Percentiles rank a stretch among this genome's conserved stretches.
Evolutionary conservation across 2,329 filamentous ascomycete genomes (phyloP).

Genomic region (Macrophomina tecta): DNA sequence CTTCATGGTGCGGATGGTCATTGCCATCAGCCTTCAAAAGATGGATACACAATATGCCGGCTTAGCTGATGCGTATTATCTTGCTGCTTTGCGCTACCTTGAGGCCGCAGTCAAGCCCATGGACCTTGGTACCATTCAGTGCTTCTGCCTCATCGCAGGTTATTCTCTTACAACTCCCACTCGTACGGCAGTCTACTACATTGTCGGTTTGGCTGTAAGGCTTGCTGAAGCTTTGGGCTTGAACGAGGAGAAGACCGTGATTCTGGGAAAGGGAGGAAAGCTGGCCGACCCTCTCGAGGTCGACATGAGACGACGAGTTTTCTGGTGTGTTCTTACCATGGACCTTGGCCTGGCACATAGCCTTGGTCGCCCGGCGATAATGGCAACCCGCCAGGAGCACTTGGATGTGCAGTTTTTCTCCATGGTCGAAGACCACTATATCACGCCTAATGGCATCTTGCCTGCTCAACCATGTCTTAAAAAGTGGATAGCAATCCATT

Average conservation of each 20-base stretch:
- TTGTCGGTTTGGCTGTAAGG: conserved; percentile 84
- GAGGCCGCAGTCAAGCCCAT: conserved; percentile 85
- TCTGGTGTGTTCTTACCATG: conserved; percentile 88
- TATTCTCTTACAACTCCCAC: conserved; percentile 94
- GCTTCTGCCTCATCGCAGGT: conserved; percentile 82
- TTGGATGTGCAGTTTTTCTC: conserved; percentile 88
- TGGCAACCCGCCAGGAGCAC: conserved; percentile 80
- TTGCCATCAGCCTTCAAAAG: conserved; percentile 94
- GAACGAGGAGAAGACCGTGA: conserved; percentile 87
- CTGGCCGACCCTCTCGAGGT: conserved; percentile 74
- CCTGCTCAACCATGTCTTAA: conserved; percentile 75
- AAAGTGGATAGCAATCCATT: conserved; percentile 90
- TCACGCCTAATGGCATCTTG: conserved; percentile 76
- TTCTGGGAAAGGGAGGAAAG: conserved; percentile 64
- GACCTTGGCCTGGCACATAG: conserved; percentile 87
- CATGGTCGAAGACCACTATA: conserved; percentile 80
- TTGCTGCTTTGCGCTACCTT: conserved; percentile 84
- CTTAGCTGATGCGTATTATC: conserved; percentile 91
- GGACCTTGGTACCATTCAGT: conserved; percentile 88
- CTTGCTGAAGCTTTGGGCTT: conserved; percentile 89
- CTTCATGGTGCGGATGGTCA: conserved; percentile 87
- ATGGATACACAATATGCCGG: conserved; percentile 89
- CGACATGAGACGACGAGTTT: conserved; percentile 86
- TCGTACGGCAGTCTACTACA: conserved; percentile 89
- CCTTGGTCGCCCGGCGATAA: conserved; percentile 84